Percentiles rank a stretch among this genome's conserved stretches.
Evolutionary conservation across 148 eudicot genomes (phyloP).

Genomic region (Vaccinium macrocarpon): DNA sequence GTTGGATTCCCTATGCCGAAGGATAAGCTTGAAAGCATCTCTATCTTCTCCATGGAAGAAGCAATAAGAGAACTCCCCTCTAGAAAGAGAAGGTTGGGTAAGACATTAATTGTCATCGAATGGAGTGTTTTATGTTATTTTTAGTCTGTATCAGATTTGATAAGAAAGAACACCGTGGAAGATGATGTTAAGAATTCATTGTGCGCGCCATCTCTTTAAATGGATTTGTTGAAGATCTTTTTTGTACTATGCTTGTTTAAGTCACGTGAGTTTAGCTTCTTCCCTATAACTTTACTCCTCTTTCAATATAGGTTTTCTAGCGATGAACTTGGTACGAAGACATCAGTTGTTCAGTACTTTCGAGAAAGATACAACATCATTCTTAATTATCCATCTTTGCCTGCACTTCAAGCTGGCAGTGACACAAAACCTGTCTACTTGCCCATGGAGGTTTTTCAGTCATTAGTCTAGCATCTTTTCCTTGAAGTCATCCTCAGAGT

Average conservation of each 20-base stretch:
- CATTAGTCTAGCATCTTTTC: neutral
- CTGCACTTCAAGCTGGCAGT: slow-evolving; percentile 65
- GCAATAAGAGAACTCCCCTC: too few species aligned
- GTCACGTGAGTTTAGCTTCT: neutral
- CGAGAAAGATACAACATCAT: slow-evolving; percentile 35
- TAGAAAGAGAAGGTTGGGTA: too few species aligned
- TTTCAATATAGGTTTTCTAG: slow-evolving; percentile 41
- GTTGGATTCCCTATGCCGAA: too few species aligned
- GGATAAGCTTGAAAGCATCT: too few species aligned
- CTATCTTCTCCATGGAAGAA: too few species aligned
- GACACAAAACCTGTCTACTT: slow-evolving; percentile 46
- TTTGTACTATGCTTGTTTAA: neutral
- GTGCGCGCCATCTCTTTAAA: too few species aligned
- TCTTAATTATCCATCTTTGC: slow-evolving; percentile 42
- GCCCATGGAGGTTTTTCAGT: slow-evolving; percentile 77
- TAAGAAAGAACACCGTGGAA: too few species aligned
- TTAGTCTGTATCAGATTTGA: too few species aligned
- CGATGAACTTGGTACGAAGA: slow-evolving; percentile 23
- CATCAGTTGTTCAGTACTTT: slow-evolving; percentile 61
- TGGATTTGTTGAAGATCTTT: too few species aligned
- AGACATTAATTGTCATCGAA: too few species aligned
- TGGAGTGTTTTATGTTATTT: too few species aligned
- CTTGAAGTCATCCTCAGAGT: neutral
- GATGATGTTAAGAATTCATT: too few species aligned
- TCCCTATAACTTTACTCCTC: neutral